Base-by-base conservation (phyloP, 768 basidiomycete genomes). In the Mycena alexandri region DNA sequence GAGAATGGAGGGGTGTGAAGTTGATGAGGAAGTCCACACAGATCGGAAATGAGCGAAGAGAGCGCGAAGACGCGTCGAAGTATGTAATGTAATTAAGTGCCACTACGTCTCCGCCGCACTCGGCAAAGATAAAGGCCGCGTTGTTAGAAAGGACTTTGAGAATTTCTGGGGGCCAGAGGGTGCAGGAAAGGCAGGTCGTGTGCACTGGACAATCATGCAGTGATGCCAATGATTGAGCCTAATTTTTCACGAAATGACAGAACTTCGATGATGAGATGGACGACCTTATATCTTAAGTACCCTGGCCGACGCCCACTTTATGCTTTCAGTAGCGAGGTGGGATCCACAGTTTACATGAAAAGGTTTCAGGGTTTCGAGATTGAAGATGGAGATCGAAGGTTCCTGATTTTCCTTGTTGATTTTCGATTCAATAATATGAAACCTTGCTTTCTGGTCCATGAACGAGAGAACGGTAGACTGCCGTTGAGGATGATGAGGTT, bases 61-160 rank as follows among this genome's bases (percentile, higher is more conserved):
- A 52, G 51, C 22, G 52, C 21, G 61, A 63, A 63, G 62, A 7
- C 22, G 22, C 43, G 51, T 46, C 24, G 16, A 13, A 16, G 19
- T 53, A 44, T 46, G 64, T 65, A 60, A 59, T 60, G 9, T 38
- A 65, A 50, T 65, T 51, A 21, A 44, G n/a, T 8, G 44, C 34
- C n/a, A n/a, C n/a, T 25, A 16, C 36, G 29, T 33, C n/a, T 38
- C 63, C 63, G 56, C 34, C 50, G 21, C 42, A 41, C 41, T 65
- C 63, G 63, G 63, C 47, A 42, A n/a, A 19, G 5, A 7, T 22
- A 1, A n/a, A 34, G 0, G 12, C 24, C 19, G n/a, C 11, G 34
- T n/a, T 41, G 12, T n/a, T 16, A 24, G 21, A 9, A 5, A 16
- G 36, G 8, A 3, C 33, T 34, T 24, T 22, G 34, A 36, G 33